phyloP scores from a whole-genome alignment of 1,284 basidiomycete species.

The Cutaneotrichosporon sp. region DNA sequence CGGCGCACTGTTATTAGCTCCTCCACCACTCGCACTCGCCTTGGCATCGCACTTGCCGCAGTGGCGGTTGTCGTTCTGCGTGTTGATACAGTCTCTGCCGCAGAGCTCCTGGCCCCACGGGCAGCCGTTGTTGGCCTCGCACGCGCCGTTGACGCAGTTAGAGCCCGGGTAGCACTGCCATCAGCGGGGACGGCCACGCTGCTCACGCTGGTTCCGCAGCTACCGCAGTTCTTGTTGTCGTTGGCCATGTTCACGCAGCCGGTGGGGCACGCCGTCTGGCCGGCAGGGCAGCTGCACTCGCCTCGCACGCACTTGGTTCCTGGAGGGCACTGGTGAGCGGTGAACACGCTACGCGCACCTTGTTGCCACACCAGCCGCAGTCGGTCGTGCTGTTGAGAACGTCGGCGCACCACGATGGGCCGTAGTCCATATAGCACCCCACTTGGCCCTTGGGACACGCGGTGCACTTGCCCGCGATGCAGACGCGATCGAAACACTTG shows the following conservation, averaged over 20 bases:
- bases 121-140: not conserved
- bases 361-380: no score
- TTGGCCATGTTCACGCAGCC: not conserved
- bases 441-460: no score
- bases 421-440: no score
- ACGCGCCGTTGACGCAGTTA: not conserved
- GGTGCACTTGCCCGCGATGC: no score
- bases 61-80: not conserved
- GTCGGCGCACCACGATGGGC: no score
- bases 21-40: no score
- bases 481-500: no score
- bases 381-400: no score
- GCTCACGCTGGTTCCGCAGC: not conserved
- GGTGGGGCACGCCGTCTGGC: not conserved
- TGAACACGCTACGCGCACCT: no score
- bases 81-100: not conserved
- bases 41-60: not conserved
- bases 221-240: not conserved
- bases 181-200: not conserved
- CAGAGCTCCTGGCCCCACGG: not conserved
- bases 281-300: not conserved
- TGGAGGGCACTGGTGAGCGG: not conserved
- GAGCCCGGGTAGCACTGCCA: not conserved
- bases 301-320: not conserved
- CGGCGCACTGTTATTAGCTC: not conserved